Evolutionary conservation across 139 green algal species (phyloP), one percentile per base, ranked within the genome.

Genomic region (Chlorella sp.): DNA sequence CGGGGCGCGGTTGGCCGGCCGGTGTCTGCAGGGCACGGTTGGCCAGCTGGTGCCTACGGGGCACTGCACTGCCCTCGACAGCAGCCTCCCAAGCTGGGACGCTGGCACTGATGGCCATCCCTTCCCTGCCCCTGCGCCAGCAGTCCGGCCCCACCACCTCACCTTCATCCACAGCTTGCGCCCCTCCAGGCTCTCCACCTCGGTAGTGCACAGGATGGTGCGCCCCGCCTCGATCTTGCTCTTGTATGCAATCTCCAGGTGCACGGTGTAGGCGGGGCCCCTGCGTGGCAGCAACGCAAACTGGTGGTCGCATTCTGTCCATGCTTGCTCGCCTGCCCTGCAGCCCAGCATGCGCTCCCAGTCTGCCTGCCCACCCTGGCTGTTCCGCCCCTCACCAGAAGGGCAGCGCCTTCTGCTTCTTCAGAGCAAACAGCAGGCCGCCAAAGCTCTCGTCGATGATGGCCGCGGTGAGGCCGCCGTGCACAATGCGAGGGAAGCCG

Each of bases 371-470:
- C n/a, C n/a, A n/a, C n/a, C n/a, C n/a, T n/a, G n/a, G n/a, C n/a
- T n/a, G n/a, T n/a, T n/a, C 51, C 3, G 51, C 51, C 9, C 7
- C 51, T 60, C 51, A 60, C 51, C 79, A 89, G 34, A 88, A 87
- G 63, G 32, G 41, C 2, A 84, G 56, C 6, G 36, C 75, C 47
- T n/a, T 41, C 41, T 67, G 26, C 74, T 91, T 62, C 78, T 88
- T 92, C 17, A 93, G 81, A 11, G 83, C 68, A 72, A 87, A 91
- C 21, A 92, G 71, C 32, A 92, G 64, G 44, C 90, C 88, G 21
- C 94, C 94, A 44, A 96, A 90, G 1, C 89, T 88, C 71, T 97
- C 94, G 86, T 97, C 94, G 32, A 97, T 87, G 34, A 97, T 91
- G 6, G 94, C 94, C 21, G 94, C 93, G 21, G 94, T 97, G 28